Percentiles rank a stretch among this genome's conserved stretches.
These are phyloP conservation scores for Melaleuca quinquenervia DNA, from an alignment of 345 rosid genomes.

Conservation along the genomic window DNA sequence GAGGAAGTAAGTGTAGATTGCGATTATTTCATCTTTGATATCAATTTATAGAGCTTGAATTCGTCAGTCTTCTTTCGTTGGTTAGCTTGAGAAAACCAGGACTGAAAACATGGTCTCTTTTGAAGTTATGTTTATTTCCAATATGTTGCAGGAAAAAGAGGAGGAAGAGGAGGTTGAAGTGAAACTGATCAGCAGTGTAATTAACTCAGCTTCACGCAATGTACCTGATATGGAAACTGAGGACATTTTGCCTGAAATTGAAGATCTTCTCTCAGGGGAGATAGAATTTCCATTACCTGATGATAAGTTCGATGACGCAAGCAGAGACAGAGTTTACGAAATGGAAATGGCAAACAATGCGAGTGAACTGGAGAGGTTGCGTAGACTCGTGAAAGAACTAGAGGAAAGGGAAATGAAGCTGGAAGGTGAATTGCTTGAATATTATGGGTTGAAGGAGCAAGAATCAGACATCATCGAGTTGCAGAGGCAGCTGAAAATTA, in stretches of 20 bases:
- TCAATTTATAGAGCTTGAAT: background rate
- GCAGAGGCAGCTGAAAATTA: constrained; percentile 88
- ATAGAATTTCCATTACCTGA: constrained; percentile 57
- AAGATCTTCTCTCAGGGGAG: constrained; percentile 71
- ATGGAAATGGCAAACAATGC: constrained; percentile 66
- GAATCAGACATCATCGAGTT: constrained; percentile 62
- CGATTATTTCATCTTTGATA: background rate
- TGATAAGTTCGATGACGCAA: constrained; percentile 38
- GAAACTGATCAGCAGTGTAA: constrained; percentile 78
- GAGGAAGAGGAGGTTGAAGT: constrained; percentile 89
- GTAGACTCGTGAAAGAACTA: constrained; percentile 57
- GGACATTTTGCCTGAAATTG: constrained; percentile 67
- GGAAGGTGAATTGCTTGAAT: constrained; percentile 87
- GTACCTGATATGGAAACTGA: constrained; percentile 40
- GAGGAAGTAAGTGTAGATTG: constrained; percentile 42
- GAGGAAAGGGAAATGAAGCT: constrained; percentile 95
- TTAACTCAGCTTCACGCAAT: constrained; percentile 32
- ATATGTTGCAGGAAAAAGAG: constrained; percentile 29
- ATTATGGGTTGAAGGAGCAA: constrained; percentile 89
- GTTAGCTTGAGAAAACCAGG: background rate
- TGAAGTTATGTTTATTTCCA: background rate
- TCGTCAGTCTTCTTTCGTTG: background rate
- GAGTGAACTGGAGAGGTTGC: constrained; percentile 65
- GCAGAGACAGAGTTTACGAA: constrained; percentile 48
- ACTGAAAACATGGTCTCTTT: background rate